Conservation (phyloP, 129 eudicot genomes). For the Saussurea involucrata region DNA sequence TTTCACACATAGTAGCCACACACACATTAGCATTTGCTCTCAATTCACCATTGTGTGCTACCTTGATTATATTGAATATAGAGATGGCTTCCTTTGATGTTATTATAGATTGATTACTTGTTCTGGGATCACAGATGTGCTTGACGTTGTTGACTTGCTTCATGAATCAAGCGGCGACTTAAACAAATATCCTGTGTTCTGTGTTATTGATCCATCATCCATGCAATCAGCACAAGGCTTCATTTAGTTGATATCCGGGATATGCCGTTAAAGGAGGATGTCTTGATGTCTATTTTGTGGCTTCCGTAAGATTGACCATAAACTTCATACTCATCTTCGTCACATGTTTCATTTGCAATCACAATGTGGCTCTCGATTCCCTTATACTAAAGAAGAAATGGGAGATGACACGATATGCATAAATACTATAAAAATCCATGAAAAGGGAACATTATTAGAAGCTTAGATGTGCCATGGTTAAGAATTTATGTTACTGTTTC, state of each 20-base stretch:
- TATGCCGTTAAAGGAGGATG: slow-evolving; percentile 37
- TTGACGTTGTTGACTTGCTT: slow-evolving; percentile 37
- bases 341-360: not conserved
- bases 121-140: no score
- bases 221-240: slow-evolving; percentile 44
- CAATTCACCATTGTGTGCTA: no score
- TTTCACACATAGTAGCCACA: no score
- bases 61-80: no score
- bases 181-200: slow-evolving; percentile 27
- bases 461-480: no score
- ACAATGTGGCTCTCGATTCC: slow-evolving; percentile 13
- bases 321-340: slow-evolving; percentile 14
- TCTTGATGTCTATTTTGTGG: slow-evolving; percentile 42
- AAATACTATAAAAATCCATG: not conserved
- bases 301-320: slow-evolving; percentile 21
- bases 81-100: no score
- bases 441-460: not conserved
- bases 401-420: not conserved
- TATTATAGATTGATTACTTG: no score
- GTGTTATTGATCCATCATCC: slow-evolving; percentile 41
- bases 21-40: no score
- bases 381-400: not conserved
- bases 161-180: slow-evolving; percentile 34
- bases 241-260: slow-evolving; percentile 46
- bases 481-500: not conserved